Conservation (phyloP, 805 yeast genomes). For the Candida fluviatilis region DNA sequence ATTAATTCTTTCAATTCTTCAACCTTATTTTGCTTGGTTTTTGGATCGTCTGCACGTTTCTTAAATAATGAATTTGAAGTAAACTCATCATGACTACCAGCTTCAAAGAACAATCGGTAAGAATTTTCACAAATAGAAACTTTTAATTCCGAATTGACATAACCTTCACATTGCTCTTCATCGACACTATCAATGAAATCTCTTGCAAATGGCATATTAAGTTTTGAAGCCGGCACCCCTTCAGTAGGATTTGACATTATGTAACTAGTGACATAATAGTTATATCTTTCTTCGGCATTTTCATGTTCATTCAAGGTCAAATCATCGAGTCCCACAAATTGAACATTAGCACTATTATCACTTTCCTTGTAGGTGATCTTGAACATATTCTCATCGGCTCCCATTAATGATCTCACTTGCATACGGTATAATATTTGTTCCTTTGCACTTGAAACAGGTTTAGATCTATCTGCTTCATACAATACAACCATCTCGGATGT, state of each 20-base stretch:
- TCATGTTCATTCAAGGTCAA: slow-evolving; percentile 70
- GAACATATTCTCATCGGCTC: slow-evolving; percentile 86
- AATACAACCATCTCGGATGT: slow-evolving; percentile 76
- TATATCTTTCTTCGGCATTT: slow-evolving; percentile 79
- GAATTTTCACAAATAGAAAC: slow-evolving; percentile 77
- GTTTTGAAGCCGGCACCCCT: slow-evolving; percentile 76
- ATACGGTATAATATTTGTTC: slow-evolving; percentile 89
- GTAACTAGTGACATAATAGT: slow-evolving; percentile 88
- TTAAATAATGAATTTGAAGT: slow-evolving; percentile 54
- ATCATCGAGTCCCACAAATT: slow-evolving; percentile 84
- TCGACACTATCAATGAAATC: slow-evolving; percentile 51
- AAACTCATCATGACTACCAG: slow-evolving; percentile 74
- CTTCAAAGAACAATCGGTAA: slow-evolving; percentile 77
- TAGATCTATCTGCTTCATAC: slow-evolving; percentile 76
- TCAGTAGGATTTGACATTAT: slow-evolving; percentile 96
- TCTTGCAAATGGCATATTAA: slow-evolving; percentile 76
- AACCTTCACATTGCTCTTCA: slow-evolving; percentile 58
- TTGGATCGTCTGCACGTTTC: slow-evolving; percentile 25
- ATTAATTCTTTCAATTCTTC: slow-evolving; percentile 35
- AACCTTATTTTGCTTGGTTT: slow-evolving; percentile 25
- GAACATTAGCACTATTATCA: slow-evolving; percentile 56
- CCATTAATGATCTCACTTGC: slow-evolving; percentile 77
- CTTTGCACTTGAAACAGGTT: slow-evolving; percentile 64
- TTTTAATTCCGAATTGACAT: slow-evolving; percentile 63
- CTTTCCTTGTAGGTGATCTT: slow-evolving; percentile 67